Conservation (phyloP, 305 asterid species). For the Fraxinus angustifolia region DNA sequence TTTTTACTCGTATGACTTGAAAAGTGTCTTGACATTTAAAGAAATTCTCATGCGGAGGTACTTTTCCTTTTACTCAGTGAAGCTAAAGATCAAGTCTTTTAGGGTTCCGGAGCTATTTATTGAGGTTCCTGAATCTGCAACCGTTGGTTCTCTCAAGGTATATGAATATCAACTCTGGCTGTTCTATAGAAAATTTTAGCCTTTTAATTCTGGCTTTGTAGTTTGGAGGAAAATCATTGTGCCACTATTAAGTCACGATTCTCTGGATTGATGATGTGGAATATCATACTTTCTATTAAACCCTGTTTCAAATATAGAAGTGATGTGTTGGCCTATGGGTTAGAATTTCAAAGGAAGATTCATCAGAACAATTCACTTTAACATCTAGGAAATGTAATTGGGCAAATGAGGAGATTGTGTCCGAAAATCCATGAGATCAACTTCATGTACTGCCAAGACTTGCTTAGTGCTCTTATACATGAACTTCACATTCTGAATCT, state of each 20-base stretch:
- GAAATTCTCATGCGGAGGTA: constrained; percentile 30
- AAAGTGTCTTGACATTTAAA: constrained; percentile 7
- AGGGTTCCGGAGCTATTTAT: constrained; percentile 83
- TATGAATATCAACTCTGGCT: constrained; percentile 5
- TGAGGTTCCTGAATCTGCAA: constrained; percentile 90
- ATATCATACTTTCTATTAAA: neutral
- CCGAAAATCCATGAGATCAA: neutral
- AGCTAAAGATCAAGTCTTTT: constrained; percentile 85
- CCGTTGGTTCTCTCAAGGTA: constrained; percentile 93
- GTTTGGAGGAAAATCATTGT: neutral
- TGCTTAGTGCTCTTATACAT: neutral
- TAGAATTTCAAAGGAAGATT: neutral
- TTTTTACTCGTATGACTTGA: constrained; percentile 1
- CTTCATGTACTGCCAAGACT: neutral
- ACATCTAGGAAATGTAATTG: neutral
- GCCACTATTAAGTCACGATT: neutral
- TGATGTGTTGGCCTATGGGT: neutral
- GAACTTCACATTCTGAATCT: neutral
- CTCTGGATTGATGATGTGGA: neutral
- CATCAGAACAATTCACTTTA: neutral
- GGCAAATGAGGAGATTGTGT: neutral
- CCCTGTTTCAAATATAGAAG: neutral
- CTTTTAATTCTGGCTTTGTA: neutral
- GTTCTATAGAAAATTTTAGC: neutral
- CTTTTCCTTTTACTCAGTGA: constrained; percentile 55